These are phyloP conservation scores for Coemansia reversa DNA, from an alignment of 192 early-diverging fungal genomes.

Conservation along the genomic window DNA sequence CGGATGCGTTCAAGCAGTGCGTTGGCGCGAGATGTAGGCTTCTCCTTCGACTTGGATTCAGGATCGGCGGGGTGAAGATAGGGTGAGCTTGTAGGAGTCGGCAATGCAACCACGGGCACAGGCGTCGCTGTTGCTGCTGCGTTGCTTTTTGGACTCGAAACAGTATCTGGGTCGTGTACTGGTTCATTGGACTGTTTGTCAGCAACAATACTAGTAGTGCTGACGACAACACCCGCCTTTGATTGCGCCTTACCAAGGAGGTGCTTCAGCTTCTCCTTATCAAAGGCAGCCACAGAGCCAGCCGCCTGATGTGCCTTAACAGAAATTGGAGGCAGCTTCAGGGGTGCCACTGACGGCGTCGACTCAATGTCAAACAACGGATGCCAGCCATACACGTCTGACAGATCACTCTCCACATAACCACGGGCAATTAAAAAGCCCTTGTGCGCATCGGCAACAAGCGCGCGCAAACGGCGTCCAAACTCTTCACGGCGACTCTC, in stretches of 20 bases:
- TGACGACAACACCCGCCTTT: not conserved
- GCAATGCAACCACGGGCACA: slow-evolving; percentile 5
- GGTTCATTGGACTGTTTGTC: not conserved
- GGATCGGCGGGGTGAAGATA: slow-evolving; percentile 2
- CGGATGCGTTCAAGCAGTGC: slow-evolving; percentile 53
- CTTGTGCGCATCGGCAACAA: slow-evolving; percentile 18
- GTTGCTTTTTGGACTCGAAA: not conserved
- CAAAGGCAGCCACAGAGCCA: slow-evolving; percentile 25
- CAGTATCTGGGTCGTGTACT: not conserved
- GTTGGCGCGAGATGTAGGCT: slow-evolving; percentile 11
- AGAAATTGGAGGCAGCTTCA: slow-evolving; percentile 28
- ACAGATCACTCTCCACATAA: slow-evolving; percentile 6
- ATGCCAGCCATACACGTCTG: slow-evolving; percentile 18
- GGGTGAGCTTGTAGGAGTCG: slow-evolving; percentile 34
- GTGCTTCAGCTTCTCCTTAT: slow-evolving; percentile 36
- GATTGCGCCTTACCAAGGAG: slow-evolving; percentile 14
- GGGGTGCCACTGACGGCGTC: slow-evolving; percentile 14
- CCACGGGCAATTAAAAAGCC: slow-evolving; percentile 30
- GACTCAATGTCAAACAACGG: slow-evolving; percentile 39
- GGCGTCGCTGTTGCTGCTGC: not conserved
- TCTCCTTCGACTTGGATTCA: slow-evolving; percentile 6
- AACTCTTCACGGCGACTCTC: slow-evolving; percentile 31
- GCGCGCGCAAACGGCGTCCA: slow-evolving; percentile 8
- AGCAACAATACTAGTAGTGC: not conserved
- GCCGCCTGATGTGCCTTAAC: not conserved